phyloP scores from a whole-genome alignment of 2,329 filamentous ascomycete genomes.

The Clarireedia sp. region DNA sequence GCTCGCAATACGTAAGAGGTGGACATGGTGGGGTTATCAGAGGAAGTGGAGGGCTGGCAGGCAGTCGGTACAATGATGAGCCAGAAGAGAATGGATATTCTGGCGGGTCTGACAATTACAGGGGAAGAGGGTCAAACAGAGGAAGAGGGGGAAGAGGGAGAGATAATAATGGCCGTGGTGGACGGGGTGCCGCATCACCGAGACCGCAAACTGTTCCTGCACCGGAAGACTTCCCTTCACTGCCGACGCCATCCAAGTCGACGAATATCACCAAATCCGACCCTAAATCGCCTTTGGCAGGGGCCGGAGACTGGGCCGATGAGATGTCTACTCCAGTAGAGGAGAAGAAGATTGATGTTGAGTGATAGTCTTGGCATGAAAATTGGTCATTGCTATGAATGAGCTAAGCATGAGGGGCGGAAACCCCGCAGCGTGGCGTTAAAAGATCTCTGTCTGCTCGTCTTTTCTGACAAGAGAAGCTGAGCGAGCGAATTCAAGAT shows the following conservation, averaged over 20 bases:
- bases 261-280: slow-evolving; percentile 6
- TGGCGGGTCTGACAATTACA: slow-evolving; percentile 10
- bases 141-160: slow-evolving; percentile 1
- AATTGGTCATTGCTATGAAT: no score
- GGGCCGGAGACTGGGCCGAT: slow-evolving; percentile 25
- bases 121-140: slow-evolving; percentile 17
- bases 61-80: slow-evolving; percentile 12
- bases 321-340: slow-evolving; percentile 26
- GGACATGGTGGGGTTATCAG: slow-evolving; percentile 22
- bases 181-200: slow-evolving; percentile 16
- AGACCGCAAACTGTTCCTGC: slow-evolving; percentile 12
- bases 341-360: slow-evolving; percentile 16
- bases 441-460: no score
- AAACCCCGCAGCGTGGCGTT: no score
- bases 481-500: no score
- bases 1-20: slow-evolving; percentile 25
- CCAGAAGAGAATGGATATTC: slow-evolving; percentile 6
- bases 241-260: slow-evolving; percentile 6
- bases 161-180: slow-evolving; percentile 6
- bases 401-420: no score
- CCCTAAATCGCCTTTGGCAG: slow-evolving; percentile 7
- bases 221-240: slow-evolving; percentile 24
- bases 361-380: no score
- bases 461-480: no score
- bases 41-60: slow-evolving; percentile 11